Base-by-base conservation (phyloP, 306 rosid genomes). In the Rosa rugosa region DNA sequence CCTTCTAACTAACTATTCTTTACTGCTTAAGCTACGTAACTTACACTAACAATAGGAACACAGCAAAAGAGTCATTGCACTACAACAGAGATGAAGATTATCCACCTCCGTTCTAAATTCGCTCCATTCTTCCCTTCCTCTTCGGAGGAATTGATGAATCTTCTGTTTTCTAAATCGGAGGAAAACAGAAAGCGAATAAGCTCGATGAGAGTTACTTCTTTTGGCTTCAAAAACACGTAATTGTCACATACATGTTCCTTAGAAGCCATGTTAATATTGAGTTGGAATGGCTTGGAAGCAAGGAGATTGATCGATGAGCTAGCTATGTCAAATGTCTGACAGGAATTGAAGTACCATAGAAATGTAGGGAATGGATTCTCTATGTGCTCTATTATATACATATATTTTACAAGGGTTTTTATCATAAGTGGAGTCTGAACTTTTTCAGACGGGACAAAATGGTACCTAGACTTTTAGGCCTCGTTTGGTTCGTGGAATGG, bases 31-130 rank as follows among this genome's bases (percentile, higher is more conserved):
- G n/a, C n/a, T n/a, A n/a, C n/a, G n/a, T n/a, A n/a, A n/a, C n/a
- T n/a, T n/a, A n/a, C n/a, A n/a, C n/a, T n/a, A n/a, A n/a, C n/a
- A n/a, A 94, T 16, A 14, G 84, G 64, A 0, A 56, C 62, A 63
- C 41, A 57, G 14, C 44, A 40, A 13, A 45, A 0, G 34, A 84
- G 18, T 74, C 38, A 84, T 72, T 92, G 98, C 8, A 38, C 22
- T 50, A 89, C 50, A 41, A 88, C 69, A 56, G 94, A 94, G 42
- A 44, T 16, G 82, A 90, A 82, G 51, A 94, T 84, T 10, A 85
- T n/a, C 97, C 97, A 90, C 86, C 97, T 85, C 11, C 86, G 83
- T 9, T 82, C 23, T 46, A 92, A 85, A 42, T 6, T 42, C 45
- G 1, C 45, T 42, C 45, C 45, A 9, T 42, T 42, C 13, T 23